A percentile compares a stretch with the other conserved stretches of the same genome.
Evolutionary conservation across 192 early-diverging fungal genomes (phyloP).

Genomic region (Endogone sp.): DNA sequence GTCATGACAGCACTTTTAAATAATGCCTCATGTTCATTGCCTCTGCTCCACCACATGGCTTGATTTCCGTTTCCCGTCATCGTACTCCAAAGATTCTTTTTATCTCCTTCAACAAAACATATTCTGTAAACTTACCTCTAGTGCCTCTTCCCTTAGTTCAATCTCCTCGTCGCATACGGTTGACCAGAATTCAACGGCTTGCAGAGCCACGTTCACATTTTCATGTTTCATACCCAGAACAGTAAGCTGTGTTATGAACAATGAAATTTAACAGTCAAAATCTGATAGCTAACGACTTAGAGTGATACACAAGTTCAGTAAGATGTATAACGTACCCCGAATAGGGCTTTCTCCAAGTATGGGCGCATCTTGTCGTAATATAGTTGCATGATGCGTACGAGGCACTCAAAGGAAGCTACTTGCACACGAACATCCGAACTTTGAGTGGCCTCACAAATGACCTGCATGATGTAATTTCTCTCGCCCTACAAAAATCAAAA

Average conservation of each 20-base stretch:
- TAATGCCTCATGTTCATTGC: too few relatives aligned
- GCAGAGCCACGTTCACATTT: slow-evolving; percentile 85
- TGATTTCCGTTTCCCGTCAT: background rate
- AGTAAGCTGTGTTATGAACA: slow-evolving; percentile 57
- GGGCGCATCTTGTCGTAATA: slow-evolving; percentile 97
- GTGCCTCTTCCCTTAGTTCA: slow-evolving; percentile 59
- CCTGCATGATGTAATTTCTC: slow-evolving; percentile 98
- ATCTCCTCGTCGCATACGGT: slow-evolving; percentile 96
- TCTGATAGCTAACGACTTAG: background rate
- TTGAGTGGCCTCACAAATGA: slow-evolving; percentile 95
- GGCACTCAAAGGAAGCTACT: slow-evolving; percentile 88
- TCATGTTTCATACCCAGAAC: slow-evolving; percentile 89
- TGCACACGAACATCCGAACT: slow-evolving; percentile 70
- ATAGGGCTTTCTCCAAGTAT: slow-evolving; percentile 97
- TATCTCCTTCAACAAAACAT: background rate
- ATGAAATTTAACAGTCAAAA: slow-evolving; percentile 6
- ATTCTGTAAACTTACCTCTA: slow-evolving; percentile 45
- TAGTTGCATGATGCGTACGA: slow-evolving; percentile 94
- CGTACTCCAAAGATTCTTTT: too few relatives aligned
- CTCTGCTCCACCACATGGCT: background rate
- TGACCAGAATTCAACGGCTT: slow-evolving; percentile 99
- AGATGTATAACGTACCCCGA: slow-evolving; percentile 58
- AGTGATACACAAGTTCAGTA: background rate
- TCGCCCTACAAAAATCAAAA: slow-evolving; percentile 60
- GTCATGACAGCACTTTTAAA: too few relatives aligned